Evolutionary conservation across 2,329 filamentous ascomycete genomes (phyloP), one percentile per base, ranked within the genome.

Genomic region (Fusarium foetens): DNA sequence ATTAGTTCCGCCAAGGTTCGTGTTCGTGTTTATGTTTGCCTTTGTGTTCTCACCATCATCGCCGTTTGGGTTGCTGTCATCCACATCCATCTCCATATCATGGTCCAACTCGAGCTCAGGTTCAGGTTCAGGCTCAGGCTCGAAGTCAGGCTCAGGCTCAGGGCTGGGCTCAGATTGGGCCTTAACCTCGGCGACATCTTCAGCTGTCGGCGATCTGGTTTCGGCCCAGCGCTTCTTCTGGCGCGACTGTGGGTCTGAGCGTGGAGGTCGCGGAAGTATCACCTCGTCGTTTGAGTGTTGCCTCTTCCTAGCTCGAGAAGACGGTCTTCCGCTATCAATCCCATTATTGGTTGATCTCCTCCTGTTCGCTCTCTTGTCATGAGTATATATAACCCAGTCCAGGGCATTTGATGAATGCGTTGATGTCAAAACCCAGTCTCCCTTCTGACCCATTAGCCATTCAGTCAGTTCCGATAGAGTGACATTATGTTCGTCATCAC

Each of bases 11-110:
- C 17, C 17, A 6, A 27, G 39, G 9, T 35, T 36, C 10, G 13
- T 33, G 35, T 16, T 33, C 7, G 33, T 33, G 6, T 33, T 14
- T 33, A 29, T 29, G 29, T 10, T 29, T 9, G 31, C 6, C 7
- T 33, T 52, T 29, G 16, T 12, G 10, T 39, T n/a, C n/a, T 41
- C 45, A 4, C 14, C 27, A n/a, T 11, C 14, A 29, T 29, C 25
- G 54, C 3, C 21, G 31, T n/a, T 27, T 4, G n/a, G 36, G 11
- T 52, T 51, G n/a, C 27, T 59, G 5, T 59, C 43, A 25, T 58
- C 57, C 35, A 59, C 35, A 33, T 59, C 57, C 57, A 59, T 59
- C 35, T 52, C 27, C 57, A 52, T 53, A 9, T 29, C 57, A 27
- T 33, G 57, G 17, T 58, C 43, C 25, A 38, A 11, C 8, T 29